Conservation (phyloP, 257 asterid genomes). For the Solanum rostratum region DNA sequence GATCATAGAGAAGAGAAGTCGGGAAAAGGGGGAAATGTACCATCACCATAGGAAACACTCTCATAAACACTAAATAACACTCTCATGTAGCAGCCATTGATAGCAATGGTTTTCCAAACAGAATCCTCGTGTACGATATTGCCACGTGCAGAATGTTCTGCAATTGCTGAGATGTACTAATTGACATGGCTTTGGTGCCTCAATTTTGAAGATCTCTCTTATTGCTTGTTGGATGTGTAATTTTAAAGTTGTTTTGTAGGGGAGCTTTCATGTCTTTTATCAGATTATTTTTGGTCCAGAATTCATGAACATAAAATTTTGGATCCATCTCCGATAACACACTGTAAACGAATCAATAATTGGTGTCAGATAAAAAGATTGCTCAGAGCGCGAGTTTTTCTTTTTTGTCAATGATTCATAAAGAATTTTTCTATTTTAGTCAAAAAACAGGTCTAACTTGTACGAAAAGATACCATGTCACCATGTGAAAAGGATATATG, state of each 20-base stretch:
- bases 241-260: not conserved
- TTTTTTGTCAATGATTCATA: not conserved
- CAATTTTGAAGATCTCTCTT: conserved; percentile 3
- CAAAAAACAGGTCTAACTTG: not conserved
- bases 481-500: not conserved
- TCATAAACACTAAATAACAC: conserved; percentile 49
- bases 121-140: not conserved
- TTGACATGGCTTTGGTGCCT: conserved; percentile 5
- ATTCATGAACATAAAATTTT: not conserved
- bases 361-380: not conserved
- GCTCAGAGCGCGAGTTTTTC: not conserved
- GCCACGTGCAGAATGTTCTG: not conserved
- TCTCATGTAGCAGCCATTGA: not conserved
- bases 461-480: not conserved
- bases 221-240: not conserved
- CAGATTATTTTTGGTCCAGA: not conserved
- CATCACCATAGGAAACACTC: conserved; percentile 63
- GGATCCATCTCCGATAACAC: not conserved
- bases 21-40: conserved; percentile 47
- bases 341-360: not conserved
- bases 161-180: not conserved
- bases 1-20: conserved; percentile 48
- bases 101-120: not conserved
- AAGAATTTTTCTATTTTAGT: not conserved
- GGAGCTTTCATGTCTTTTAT: too few relatives aligned